These are phyloP conservation scores for Aspergillus sp. DNA, from an alignment of 2,329 filamentous ascomycete genomes.

Conservation along the genomic window DNA sequence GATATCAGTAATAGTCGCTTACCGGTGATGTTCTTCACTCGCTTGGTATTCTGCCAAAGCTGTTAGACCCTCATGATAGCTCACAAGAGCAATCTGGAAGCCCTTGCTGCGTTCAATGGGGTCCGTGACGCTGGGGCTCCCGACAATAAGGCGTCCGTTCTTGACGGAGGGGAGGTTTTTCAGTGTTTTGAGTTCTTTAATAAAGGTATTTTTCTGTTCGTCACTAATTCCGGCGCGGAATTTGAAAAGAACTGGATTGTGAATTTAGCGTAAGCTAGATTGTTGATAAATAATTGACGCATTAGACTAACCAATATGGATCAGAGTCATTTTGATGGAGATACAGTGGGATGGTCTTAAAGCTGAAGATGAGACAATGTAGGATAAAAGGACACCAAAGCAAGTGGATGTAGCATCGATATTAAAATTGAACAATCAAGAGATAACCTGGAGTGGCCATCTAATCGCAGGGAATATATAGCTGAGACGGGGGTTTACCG, in stretches of 20 bases:
- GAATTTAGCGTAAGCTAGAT: neutral
- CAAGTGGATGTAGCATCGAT: no score
- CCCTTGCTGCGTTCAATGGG: slow-evolving; percentile 56
- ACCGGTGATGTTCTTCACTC: slow-evolving; percentile 50
- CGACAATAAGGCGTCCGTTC: slow-evolving; percentile 50
- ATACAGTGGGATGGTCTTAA: neutral
- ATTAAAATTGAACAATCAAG: no score
- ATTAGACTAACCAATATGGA: slow-evolving; percentile 24
- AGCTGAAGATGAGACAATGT: neutral
- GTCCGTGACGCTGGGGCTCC: slow-evolving; percentile 54
- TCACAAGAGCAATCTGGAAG: slow-evolving; percentile 53
- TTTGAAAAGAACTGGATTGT: slow-evolving; percentile 49
- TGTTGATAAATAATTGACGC: no score
- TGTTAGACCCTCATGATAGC: slow-evolving; percentile 49
- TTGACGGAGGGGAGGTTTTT: slow-evolving; percentile 51
- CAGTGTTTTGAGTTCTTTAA: slow-evolving; percentile 50
- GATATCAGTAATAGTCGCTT: slow-evolving; percentile 21
- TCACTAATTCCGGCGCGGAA: slow-evolving; percentile 45
- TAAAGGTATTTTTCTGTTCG: slow-evolving; percentile 48
- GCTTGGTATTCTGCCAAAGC: slow-evolving; percentile 55
- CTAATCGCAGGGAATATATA: no score
- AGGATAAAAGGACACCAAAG: neutral
- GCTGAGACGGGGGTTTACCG: no score
- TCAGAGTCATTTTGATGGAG: slow-evolving; percentile 22
- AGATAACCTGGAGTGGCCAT: no score